Conservation (phyloP, 768 basidiomycete species). For the Serendipita vermifera region DNA sequence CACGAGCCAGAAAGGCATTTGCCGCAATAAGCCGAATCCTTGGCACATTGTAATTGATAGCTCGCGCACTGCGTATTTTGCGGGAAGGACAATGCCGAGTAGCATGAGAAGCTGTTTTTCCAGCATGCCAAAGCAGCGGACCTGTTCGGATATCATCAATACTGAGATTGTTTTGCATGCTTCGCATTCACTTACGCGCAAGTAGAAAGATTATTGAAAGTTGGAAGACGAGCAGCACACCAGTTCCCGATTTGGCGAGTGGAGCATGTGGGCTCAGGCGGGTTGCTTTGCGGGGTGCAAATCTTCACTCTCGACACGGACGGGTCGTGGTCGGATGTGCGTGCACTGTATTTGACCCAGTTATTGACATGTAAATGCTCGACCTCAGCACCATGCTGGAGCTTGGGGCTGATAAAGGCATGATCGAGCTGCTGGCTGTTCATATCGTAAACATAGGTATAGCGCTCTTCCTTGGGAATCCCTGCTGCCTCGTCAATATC, state of each 20-base stretch:
- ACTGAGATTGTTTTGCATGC: background rate
- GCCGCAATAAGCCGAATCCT: background rate
- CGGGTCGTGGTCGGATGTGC: slow-evolving; percentile 51
- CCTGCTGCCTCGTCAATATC: slow-evolving; percentile 42
- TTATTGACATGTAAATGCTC: slow-evolving; percentile 53
- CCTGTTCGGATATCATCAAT: background rate
- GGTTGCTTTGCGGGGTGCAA: slow-evolving; percentile 21
- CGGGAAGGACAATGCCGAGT: background rate
- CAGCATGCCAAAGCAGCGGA: background rate
- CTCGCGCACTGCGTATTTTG: background rate
- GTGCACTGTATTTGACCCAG: slow-evolving; percentile 32
- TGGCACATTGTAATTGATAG: background rate
- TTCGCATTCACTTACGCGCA: background rate
- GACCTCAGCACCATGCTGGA: slow-evolving; percentile 29
- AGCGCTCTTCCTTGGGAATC: slow-evolving; percentile 38
- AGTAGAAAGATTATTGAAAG: slow-evolving; percentile 4
- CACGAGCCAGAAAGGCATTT: slow-evolving; percentile 2
- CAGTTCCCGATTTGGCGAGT: slow-evolving; percentile 2
- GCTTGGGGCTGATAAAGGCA: slow-evolving; percentile 36
- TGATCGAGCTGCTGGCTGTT: slow-evolving; percentile 50
- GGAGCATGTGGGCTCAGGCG: background rate
- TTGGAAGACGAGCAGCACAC: slow-evolving; percentile 6
- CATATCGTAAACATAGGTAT: slow-evolving; percentile 48
- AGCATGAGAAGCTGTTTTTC: slow-evolving; percentile 7
- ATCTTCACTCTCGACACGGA: slow-evolving; percentile 39